Base-by-base conservation (phyloP, 352 stramenopile genomes). In the Globisporangium irregulare region DNA sequence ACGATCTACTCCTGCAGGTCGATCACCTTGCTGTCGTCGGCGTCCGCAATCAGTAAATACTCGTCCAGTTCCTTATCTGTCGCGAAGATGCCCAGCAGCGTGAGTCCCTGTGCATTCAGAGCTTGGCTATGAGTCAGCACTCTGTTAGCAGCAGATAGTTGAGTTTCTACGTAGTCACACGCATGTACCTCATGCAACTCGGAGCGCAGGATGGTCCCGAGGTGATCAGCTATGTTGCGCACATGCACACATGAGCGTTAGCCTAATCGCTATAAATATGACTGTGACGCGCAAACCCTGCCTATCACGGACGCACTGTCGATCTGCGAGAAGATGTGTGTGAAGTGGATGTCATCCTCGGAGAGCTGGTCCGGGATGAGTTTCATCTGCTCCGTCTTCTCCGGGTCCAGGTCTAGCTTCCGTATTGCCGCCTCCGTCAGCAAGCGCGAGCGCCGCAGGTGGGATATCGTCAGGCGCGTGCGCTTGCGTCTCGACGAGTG, bases 31-130 rank as follows among this genome's bases (percentile, higher is more conserved):
- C 81, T 90, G 32, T 74, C 79, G 41, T 88, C 81, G 27, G 81
- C 81, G 51, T 90, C 81, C 6, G 81, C 81, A 25, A 90, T 75
- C 46, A 88, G 74, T 62, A 90, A 64, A 51, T 88, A 88, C 59
- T 90, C 81, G 57, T 90, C 78, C 20, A 90, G 79, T 43, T 89
- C 82, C 64, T 89, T 88, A 69, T 90, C 80, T 2, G 78, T 85
- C 15, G 77, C 74, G 15, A 78, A 81, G 34, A 90, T 86, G 6
- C 82, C 82, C 5, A 90, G 64, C 32, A 89, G 59, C 6, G 73
- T 89, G 2, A 90, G 71, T 18, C 74, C 82, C 78, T 85, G 46
- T 24, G 36, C 14, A 43, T 18, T 43, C 14, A 43, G 36, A 3
- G 36, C 36, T 15, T 43, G 36, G 36, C 36, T 43, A 43, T 43